Conservation (phyloP, 2,329 filamentous ascomycete species). For the Ophiostoma ips region DNA sequence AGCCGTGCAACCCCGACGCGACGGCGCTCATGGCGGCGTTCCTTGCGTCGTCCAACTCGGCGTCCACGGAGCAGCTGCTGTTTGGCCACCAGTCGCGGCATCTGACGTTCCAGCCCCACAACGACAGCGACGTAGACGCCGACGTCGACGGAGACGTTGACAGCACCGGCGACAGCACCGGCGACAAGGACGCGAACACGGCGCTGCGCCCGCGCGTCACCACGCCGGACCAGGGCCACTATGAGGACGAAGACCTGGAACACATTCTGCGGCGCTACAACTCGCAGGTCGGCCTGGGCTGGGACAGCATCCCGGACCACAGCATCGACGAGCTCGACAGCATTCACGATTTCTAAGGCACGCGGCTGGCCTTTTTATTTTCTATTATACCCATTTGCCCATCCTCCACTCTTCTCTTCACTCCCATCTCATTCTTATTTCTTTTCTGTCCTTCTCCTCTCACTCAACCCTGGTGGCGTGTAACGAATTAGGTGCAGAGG, state of each 20-base stretch:
- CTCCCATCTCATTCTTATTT: not conserved
- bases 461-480: not conserved
- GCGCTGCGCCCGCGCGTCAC: constrained; percentile 32
- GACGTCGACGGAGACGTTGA: no score
- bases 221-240: constrained; percentile 8
- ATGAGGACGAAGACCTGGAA: constrained; percentile 25
- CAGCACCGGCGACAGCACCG: no score
- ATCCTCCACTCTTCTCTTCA: not conserved
- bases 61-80: constrained; percentile 18
- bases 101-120: not conserved
- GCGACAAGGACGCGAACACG: constrained; percentile 16
- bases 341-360: constrained; percentile 54
- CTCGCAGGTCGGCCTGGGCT: constrained; percentile 24
- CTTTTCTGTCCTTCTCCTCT: not conserved
- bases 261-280: constrained; percentile 17
- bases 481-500: not conserved
- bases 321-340: constrained; percentile 87
- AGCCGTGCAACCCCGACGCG: constrained; percentile 1
- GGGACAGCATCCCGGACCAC: constrained; percentile 67
- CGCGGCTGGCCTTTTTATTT: not conserved
- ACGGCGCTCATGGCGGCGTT: not conserved
- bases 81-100: constrained; percentile 32
- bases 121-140: constrained; percentile 6
- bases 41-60: no score
- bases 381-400: not conserved